Conservation (phyloP, 2,329 filamentous ascomycete species). For the Aphanoascus verrucosus region DNA sequence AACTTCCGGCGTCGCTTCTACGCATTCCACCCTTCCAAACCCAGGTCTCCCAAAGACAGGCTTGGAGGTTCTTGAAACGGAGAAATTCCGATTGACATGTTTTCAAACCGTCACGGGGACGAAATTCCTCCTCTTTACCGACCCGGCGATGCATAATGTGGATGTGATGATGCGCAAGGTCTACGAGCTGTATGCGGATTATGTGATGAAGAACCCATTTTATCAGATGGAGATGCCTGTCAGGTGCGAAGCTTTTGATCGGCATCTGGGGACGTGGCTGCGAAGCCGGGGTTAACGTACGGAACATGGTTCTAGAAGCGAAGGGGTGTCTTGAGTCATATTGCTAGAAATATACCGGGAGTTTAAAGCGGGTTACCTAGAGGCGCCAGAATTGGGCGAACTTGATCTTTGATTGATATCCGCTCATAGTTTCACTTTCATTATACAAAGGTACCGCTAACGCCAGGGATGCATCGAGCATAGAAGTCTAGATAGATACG, state of each 20-base stretch:
- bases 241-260: conserved; percentile 87
- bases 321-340: not conserved
- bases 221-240: conserved; percentile 98
- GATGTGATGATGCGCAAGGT: conserved; percentile 73
- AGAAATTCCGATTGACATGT: conserved; percentile 90
- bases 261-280: conserved; percentile 70
- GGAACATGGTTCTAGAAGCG: not conserved
- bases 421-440: not conserved
- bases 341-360: not conserved
- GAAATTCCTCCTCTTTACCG: conserved; percentile 93
- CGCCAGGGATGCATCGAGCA: conserved; percentile 8
- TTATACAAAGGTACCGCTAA: conserved; percentile 2
- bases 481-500: conserved; percentile 11
- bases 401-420: not conserved
- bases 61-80: conserved; percentile 84
- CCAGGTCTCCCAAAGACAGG: conserved; percentile 44
- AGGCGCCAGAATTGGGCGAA: not conserved
- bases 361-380: not conserved
- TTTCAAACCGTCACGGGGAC: conserved; percentile 90
- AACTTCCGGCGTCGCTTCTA: conserved; percentile 24
- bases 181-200: conserved; percentile 92
- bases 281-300: conserved; percentile 45
- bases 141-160: conserved; percentile 72
- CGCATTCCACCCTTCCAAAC: conserved; percentile 24
- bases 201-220: conserved; percentile 99